Base-by-base conservation (phyloP, 2,329 filamentous ascomycete species). In the Aspergillus spinulosporus region DNA sequence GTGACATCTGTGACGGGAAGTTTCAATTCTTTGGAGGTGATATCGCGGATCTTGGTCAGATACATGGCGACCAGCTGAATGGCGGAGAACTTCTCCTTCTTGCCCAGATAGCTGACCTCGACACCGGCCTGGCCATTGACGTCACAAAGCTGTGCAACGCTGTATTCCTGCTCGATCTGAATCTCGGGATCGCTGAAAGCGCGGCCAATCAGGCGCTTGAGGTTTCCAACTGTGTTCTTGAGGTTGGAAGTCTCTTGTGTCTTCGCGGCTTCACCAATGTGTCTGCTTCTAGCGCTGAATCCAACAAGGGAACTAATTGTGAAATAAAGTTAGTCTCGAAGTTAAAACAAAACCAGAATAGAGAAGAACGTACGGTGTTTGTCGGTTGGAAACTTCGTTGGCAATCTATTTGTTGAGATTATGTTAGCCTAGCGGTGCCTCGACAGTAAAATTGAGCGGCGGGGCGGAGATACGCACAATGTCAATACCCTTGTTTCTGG, bases 241-340 rank as follows among this genome's bases (percentile, higher is more conserved):
- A 97, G 86, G 83, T 99, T 99, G 72, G 93, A 96, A 74, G 96
- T 95, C 80, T 99, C 94, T 80, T 97, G 93, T 66, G 93, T 97
- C 86, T 97, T 97, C 66, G 94, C 94, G 56, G 90, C 78, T 81
- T 99, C 94, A 65, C 94, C 94, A 64, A 99, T 84, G 75, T 95
- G 96, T 81, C 94, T 89, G 76, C 85, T 87, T 81, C 96, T 96
- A 74, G 91, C 88, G 59, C 92, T 91, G 77, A 99, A 99, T 70
- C 91, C 92, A 69, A 99, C 94, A 64, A 99, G 83, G 61, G 94
- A 92, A 61, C 92, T 95, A 21, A 21, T 46, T 15, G 50, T 21
- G 9, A 11, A n/a, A 14, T 15, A n/a, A 47, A 57, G 64, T 68
- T 53, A 67, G 64, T 58, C 39, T 52, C 55, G 21, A 9, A 52